phyloP scores from a whole-genome alignment of 2,329 filamentous ascomycete genomes.

The Phaeosphaeriaceae sp. region DNA sequence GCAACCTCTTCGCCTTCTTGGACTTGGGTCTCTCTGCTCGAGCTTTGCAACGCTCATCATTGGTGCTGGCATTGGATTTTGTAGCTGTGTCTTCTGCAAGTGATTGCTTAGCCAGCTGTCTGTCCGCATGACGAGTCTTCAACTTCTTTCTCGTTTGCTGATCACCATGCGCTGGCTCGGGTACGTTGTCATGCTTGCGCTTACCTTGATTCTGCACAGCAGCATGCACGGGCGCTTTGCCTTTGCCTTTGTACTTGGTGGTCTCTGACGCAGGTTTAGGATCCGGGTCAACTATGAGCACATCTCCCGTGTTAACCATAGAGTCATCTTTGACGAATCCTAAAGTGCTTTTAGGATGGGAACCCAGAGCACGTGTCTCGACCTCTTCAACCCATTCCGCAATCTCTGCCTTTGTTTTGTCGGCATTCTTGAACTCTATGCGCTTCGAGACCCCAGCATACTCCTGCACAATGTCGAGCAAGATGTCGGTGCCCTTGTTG shows the following conservation, averaged over 20 bases:
- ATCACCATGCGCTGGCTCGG: background rate
- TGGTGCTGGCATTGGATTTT: background rate
- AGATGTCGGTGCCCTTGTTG: constrained; percentile 6
- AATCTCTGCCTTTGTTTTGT: constrained; percentile 13
- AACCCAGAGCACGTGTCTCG: constrained; percentile 26
- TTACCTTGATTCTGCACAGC: background rate
- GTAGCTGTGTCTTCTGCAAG: background rate
- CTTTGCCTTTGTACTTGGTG: background rate
- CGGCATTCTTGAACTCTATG: constrained; percentile 10
- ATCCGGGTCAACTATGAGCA: background rate
- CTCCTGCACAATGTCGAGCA: constrained; percentile 19
- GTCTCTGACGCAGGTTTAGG: background rate
- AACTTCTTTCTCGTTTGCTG: constrained; percentile 15
- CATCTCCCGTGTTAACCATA: background rate
- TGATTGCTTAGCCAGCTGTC: background rate
- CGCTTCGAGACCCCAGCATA: constrained; percentile 17
- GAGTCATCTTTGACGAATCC: background rate
- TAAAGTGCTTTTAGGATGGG: constrained; percentile 14
- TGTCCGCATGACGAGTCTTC: constrained; percentile 1
- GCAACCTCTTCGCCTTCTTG: background rate
- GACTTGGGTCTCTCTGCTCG: background rate
- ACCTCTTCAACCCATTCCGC: constrained; percentile 27
- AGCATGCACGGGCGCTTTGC: background rate
- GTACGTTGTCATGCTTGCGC: constrained; percentile 12
- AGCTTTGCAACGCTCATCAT: background rate